phyloP scores from a whole-genome alignment of 106 monocot species.

The Dendrobium officinale region DNA sequence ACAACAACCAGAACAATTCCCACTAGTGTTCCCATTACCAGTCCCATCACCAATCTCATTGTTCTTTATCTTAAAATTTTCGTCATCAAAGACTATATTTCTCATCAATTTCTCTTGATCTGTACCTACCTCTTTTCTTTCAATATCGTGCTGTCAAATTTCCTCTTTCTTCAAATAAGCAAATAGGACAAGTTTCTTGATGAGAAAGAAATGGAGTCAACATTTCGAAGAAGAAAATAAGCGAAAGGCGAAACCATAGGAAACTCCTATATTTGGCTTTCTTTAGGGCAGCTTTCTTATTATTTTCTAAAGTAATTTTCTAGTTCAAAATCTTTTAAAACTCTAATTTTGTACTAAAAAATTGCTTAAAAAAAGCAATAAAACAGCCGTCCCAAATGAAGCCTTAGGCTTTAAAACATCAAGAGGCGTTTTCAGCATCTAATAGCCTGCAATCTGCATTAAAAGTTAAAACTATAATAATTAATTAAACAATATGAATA shows the following conservation, averaged over 20 bases:
- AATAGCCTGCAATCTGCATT: background rate
- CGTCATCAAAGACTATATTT: background rate
- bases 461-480: background rate
- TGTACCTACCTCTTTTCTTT: background rate
- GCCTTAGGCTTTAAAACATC: background rate
- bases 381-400: too few relatives aligned
- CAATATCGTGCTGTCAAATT: background rate
- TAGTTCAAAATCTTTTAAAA: too few relatives aligned
- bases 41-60: constrained; percentile 81
- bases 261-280: background rate
- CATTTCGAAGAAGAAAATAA: background rate
- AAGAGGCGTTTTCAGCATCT: background rate
- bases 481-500: background rate
- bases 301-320: too few relatives aligned
- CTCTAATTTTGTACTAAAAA: too few relatives aligned
- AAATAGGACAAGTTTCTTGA: background rate
- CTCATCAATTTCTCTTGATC: background rate
- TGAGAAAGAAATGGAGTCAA: background rate
- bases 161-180: background rate
- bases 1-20: constrained; percentile 62
- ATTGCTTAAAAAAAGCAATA: too few relatives aligned
- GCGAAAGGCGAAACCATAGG: background rate
- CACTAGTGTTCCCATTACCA: constrained; percentile 55
- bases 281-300: too few relatives aligned
- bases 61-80: too few relatives aligned